These are phyloP conservation scores for Phylloporus sp. DNA, from an alignment of 768 basidiomycete species.

Conservation along the genomic window DNA sequence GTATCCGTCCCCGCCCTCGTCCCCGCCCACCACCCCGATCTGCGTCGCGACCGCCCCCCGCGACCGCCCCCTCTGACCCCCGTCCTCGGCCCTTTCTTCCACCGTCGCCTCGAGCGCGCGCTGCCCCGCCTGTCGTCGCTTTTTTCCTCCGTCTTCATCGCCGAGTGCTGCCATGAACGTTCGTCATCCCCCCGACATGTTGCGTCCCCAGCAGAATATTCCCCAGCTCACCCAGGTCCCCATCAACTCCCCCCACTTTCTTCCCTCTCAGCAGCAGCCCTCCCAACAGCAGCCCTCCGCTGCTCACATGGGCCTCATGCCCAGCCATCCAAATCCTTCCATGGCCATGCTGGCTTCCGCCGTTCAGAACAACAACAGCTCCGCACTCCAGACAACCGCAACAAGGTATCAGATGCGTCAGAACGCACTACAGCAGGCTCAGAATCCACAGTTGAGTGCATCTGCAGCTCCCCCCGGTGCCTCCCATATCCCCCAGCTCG, in stretches of 20 bases:
- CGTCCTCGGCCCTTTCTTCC: slow-evolving; percentile 3
- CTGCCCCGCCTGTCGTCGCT: background rate
- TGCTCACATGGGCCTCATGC: slow-evolving; percentile 35
- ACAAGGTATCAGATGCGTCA: slow-evolving; percentile 33
- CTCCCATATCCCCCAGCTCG: slow-evolving; percentile 29
- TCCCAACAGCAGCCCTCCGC: slow-evolving; percentile 30
- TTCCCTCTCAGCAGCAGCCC: slow-evolving; percentile 35
- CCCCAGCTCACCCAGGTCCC: slow-evolving; percentile 38
- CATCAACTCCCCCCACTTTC: slow-evolving; percentile 32
- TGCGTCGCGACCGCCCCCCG: slow-evolving; percentile 11
- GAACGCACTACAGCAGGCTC: slow-evolving; percentile 36
- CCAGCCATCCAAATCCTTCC: slow-evolving; percentile 31
- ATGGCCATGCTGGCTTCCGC: slow-evolving; percentile 37
- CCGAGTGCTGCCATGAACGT: slow-evolving; percentile 41
- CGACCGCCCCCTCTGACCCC: slow-evolving; percentile 5
- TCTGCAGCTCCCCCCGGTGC: slow-evolving; percentile 24
- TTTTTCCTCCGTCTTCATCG: slow-evolving; percentile 3
- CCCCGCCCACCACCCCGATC: slow-evolving; percentile 15
- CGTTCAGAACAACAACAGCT: slow-evolving; percentile 24
- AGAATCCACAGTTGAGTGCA: slow-evolving; percentile 32
- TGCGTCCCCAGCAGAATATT: slow-evolving; percentile 40
- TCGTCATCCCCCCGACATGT: slow-evolving; percentile 40
- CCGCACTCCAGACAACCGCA: slow-evolving; percentile 19
- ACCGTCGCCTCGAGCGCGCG: slow-evolving; percentile 1
- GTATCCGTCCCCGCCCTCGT: no score